Evolutionary conservation across 148 eudicot genomes (phyloP), one percentile per base, ranked within the genome.

Genomic region (Rhododendron mucronatum): DNA sequence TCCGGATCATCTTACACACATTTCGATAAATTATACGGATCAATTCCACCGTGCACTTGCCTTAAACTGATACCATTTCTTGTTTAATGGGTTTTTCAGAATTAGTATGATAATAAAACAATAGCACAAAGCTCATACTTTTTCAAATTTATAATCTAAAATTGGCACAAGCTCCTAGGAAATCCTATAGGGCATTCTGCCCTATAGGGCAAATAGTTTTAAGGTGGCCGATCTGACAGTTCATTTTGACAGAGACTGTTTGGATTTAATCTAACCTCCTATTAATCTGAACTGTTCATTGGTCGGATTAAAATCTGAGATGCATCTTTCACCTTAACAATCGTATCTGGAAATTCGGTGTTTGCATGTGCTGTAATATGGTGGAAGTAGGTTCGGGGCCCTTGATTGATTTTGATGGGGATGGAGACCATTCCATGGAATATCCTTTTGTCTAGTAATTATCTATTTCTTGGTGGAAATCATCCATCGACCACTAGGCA

Each of bases 181-280:
- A 37, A 37, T 37, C 3, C 3, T 37, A 37, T 37, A 2, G 39
- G 3, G 39, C 39, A 37, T 3, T 37, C 3, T 2, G 39, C 39
- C 3, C 39, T 2, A 0, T 1, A 35, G 3, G 37, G 37, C 37
- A 1, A 2, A 35, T 2, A 2, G 3, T 3, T 3, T 0, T 37
- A 37, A 37, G 39, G 3, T 37, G 3, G 3, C 39, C 3, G 0
- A 37, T 37, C 2, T 37, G 3, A 0, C 39, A 37, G 39, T 37
- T 2, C 39, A 37, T 37, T 37, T 37, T 37, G 3, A 4, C 39
- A 37, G 4, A 2, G 3, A 37, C 39, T 37, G 3, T 37, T 37
- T 0, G 3, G 39, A 37, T 37, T 33, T 33, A 33, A 33, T 33
- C 1, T 1, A 1, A 33, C 0, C 35, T 33, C 1, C 35, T 33